phyloP scores from a whole-genome alignment of 441 rosid genomes.

The Melianthus villosus region DNA sequence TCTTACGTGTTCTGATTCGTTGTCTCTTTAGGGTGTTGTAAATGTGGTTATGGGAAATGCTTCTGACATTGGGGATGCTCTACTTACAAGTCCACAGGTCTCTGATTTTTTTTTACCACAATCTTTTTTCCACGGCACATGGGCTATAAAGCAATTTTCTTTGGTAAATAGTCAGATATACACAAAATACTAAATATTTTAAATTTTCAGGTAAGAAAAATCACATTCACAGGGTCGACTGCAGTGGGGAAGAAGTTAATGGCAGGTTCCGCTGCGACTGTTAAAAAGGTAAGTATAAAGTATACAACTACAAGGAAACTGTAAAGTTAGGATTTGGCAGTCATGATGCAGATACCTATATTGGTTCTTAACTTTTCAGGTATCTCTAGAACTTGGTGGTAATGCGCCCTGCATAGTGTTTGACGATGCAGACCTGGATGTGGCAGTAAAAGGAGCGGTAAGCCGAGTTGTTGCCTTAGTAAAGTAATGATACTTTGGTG shows the following conservation, averaged over 20 bases:
- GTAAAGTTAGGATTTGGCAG: not conserved
- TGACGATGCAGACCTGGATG: conserved; percentile 88
- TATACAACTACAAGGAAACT: conserved; percentile 8
- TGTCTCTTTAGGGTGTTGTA: conserved; percentile 51
- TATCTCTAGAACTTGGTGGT: conserved; percentile 94
- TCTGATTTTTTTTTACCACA: conserved; percentile 6
- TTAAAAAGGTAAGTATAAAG: conserved; percentile 51
- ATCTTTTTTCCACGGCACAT: conserved; percentile 6
- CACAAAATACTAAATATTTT: too few relatives aligned
- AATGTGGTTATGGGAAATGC: conserved; percentile 91
- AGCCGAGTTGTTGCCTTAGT: conserved; percentile 17
- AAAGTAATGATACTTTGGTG: not conserved
- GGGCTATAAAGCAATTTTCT: too few relatives aligned
- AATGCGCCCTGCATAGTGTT: conserved; percentile 96
- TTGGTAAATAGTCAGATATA: too few relatives aligned
- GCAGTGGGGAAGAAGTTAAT: conserved; percentile 94
- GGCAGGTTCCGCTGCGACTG: conserved; percentile 90
- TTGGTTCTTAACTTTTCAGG: conserved; percentile 21
- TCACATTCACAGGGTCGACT: conserved; percentile 93
- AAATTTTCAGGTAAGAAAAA: conserved; percentile 65
- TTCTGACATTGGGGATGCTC: conserved; percentile 77
- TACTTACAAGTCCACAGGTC: conserved; percentile 72
- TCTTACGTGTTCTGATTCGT: too few relatives aligned
- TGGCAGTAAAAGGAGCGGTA: conserved; percentile 90
- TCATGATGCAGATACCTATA: conserved; percentile 5